Base-by-base conservation (phyloP, 768 basidiomycete genomes). In the Suillus paluster region DNA sequence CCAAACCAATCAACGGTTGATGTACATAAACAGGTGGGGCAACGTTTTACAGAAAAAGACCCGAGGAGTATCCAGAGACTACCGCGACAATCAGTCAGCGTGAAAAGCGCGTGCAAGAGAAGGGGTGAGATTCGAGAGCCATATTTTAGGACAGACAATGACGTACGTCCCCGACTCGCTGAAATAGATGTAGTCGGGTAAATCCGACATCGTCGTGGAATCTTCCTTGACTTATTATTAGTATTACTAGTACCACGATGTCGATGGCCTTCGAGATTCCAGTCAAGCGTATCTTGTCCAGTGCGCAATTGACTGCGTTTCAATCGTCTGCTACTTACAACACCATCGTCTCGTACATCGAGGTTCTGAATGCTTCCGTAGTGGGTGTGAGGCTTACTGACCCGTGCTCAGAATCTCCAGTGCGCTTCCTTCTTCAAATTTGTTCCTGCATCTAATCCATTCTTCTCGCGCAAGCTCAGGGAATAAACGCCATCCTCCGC, bases 261-360 rank as follows among this genome's bases (percentile, higher is more conserved):
- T 61, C 68, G 53, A 74, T 73, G 71, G 58, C 75, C 5, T 91
- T 81, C 73, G 72, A 80, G 66, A 62, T 74, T 39, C 92, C 90
- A 1, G 77, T 77, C 45, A 97, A 96, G 78, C 80, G 77, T 27
- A 92, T 99, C 64, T 77, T 99, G 33, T 84, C 88, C 1, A 85
- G 82, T 34, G 84, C 82, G 5, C 95, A 98, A 67, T 84, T 99
- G 0, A 82, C 84, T 23, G 86, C 85, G n/a, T 99, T 97, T 71
- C 88, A 94, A 69, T 68, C 78, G 9, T 95, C 93, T 0, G 72
- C 81, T 52, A 90, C 95, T 0, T 86, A 95, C 69, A 72, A 80
- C 25, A 80, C 85, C 10, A 80, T 99, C 60, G 72, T 94, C 7
- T 71, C 78, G 0, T 95, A 93, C 68, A 84, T 98, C 58, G 83